A percentile compares a stretch with the other conserved stretches of the same genome.
phyloP scores from a whole-genome alignment of 352 stramenopile genomes.

The Globisporangium sylvaticum region DNA sequence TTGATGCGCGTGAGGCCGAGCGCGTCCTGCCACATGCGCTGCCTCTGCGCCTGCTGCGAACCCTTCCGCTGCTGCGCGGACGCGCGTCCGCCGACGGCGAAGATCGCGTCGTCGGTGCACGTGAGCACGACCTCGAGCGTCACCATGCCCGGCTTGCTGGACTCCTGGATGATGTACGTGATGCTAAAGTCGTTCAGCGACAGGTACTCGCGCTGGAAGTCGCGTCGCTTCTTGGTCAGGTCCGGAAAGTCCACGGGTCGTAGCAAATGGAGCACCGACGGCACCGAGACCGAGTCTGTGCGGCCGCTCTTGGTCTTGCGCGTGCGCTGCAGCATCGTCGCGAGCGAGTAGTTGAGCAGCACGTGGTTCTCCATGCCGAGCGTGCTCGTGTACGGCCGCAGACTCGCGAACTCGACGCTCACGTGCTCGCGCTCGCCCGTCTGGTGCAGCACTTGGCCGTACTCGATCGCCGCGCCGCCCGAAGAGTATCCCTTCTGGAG shows the following conservation, averaged over 20 bases:
- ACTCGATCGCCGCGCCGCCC: conserved; percentile 36
- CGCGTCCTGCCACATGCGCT: conserved; percentile 46
- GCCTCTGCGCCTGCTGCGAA: conserved; percentile 27
- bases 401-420: conserved; percentile 44
- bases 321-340: conserved; percentile 53
- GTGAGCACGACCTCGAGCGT: conserved; percentile 63
- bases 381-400: conserved; percentile 31
- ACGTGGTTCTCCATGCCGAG: conserved; percentile 43
- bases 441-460: conserved; percentile 42
- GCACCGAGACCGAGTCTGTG: conserved; percentile 31
- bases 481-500: conserved; percentile 42
- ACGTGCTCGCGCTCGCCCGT: conserved; percentile 68
- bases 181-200: conserved; percentile 47
- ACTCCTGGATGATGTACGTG: conserved; percentile 72
- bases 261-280: conserved; percentile 65
- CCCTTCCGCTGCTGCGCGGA: conserved; percentile 16
- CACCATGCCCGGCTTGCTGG: conserved; percentile 24
- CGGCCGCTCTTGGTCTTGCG: conserved; percentile 34
- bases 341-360: conserved; percentile 59
- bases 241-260: conserved; percentile 35
- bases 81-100: background rate
- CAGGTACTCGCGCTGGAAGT: conserved; percentile 36
- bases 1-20: conserved; percentile 55
- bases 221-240: conserved; percentile 28
- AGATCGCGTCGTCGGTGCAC: conserved; percentile 30